Conservation (phyloP, 805 yeast species). For the Myxozyma mucilagina region DNA sequence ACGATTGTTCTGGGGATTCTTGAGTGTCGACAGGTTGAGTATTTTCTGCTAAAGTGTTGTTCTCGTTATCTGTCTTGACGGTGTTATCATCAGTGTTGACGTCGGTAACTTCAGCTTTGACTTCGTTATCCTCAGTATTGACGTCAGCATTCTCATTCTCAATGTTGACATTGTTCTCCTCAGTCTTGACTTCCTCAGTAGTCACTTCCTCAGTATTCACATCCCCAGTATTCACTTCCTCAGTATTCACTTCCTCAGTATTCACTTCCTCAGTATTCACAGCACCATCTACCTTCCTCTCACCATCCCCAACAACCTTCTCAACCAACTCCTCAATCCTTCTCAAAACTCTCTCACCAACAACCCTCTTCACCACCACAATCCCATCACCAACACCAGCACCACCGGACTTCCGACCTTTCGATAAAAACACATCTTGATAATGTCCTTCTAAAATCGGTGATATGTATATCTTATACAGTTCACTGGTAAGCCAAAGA, state of each 20-base stretch:
- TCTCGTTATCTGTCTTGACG: not conserved
- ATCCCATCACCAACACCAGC: too few relatives aligned
- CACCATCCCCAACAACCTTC: too few relatives aligned
- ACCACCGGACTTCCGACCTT: too few relatives aligned
- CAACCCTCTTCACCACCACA: too few relatives aligned
- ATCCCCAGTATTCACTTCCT: not conserved
- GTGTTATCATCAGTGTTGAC: not conserved
- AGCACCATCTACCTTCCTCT: too few relatives aligned
- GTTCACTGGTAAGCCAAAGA: slow-evolving; percentile 8
- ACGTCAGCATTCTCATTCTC: too few relatives aligned
- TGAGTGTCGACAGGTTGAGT: not conserved
- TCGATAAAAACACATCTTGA: too few relatives aligned
- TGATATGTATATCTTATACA: too few relatives aligned
- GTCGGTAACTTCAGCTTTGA: not conserved
- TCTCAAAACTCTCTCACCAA: too few relatives aligned
- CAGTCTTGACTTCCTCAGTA: not conserved
- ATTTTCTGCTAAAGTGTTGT: not conserved
- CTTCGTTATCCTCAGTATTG: not conserved
- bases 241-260: not conserved
- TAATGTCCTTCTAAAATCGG: too few relatives aligned
- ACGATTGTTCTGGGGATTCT: not conserved
- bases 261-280: too few relatives aligned
- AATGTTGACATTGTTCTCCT: not conserved
- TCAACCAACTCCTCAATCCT: too few relatives aligned
- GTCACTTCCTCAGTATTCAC: not conserved